Evolutionary conservation across 148 eudicot species (phyloP).

Genomic region (Rhododendron molle): DNA sequence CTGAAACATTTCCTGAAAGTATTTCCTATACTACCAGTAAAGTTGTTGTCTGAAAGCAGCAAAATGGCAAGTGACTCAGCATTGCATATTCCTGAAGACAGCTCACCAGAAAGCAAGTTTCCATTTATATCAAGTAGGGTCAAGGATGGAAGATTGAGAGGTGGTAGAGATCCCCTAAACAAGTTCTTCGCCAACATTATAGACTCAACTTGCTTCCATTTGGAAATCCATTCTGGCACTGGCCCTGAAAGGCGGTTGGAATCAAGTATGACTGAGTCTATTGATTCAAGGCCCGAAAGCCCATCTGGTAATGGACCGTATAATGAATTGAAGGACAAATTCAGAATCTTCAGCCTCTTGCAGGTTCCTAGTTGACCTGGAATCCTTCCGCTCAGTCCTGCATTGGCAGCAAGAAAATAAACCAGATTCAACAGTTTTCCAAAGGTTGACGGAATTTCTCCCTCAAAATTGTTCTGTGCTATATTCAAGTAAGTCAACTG

Average conservation of each 20-base stretch:
- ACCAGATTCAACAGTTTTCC: conserved; percentile 55
- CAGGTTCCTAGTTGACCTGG: conserved; percentile 75
- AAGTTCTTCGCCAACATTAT: conserved; percentile 50
- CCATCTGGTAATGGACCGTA: conserved; percentile 66
- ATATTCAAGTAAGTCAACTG: conserved; percentile 56
- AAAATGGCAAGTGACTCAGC: conserved; percentile 32
- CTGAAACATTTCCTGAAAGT: conserved; percentile 52
- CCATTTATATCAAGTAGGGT: conserved; percentile 41
- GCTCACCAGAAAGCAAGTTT: conserved; percentile 74
- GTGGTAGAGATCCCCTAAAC: conserved; percentile 58
- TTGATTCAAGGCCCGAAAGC: conserved; percentile 58
- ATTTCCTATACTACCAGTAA: conserved; percentile 57
- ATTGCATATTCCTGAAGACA: conserved; percentile 58
- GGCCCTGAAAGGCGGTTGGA: conserved; percentile 62
- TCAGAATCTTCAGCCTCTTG: conserved; percentile 53
- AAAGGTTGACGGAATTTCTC: conserved; percentile 57
- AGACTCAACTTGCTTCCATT: conserved; percentile 55
- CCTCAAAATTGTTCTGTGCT: conserved; percentile 61
- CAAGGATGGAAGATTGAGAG: conserved; percentile 52
- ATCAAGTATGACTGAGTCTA: conserved; percentile 48
- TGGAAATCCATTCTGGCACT: conserved; percentile 70
- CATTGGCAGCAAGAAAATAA: conserved; percentile 47
- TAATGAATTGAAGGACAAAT: conserved; percentile 64
- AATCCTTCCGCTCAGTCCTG: conserved; percentile 63
- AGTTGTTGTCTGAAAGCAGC: conserved; percentile 55